Base-by-base conservation (phyloP, 192 early-diverging fungal species). In the Linnemannia elongata region DNA sequence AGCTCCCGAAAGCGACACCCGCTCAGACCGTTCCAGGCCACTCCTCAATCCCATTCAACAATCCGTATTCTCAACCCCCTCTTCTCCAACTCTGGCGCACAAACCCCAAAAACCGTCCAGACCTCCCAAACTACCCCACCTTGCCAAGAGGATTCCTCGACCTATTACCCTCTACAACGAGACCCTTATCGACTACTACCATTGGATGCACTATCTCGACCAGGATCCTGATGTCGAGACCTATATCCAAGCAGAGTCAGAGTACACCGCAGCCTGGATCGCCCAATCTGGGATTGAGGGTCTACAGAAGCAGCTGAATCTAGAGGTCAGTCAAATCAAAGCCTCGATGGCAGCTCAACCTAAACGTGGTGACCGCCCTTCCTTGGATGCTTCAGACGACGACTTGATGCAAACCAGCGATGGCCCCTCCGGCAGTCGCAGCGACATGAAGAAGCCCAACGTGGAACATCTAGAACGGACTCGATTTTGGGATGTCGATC, bases 401-500 rank as follows among this genome's bases (percentile, higher is more conserved):
- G 41, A 36, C 15, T 41, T 66, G 41, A 73, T 22, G 39, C 13
- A 42, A 24, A 41, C 6, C n/a, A 2, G 3, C 15, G 39, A 39
- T 20, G 66, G 42, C 1, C 9, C 36, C 41, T 27, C 30, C 30
- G 30, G 55, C 7, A 57, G 55, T 22, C 47, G 6, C 33, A 54
- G 4, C 12, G 36, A 35, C 8, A 2, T 22, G 7, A 33, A 41
- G 12, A 78, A 78, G 49, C 60, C 60, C 1, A 7, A 30, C 17
- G 30, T 36, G 44, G 60, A 77, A 45, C 75, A 76, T 18, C 47
- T 86, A 18, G 84, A 86, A 36, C 57, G 70, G 12, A 77, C 79
- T 24, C 68, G 77, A 35, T 86, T 86, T 44, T 86, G 84, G 84
- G 84, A 86, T 36, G 6, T 86, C 9, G 84, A 86, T 74, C 44